Percentiles rank a stretch among this genome's conserved stretches.
These are phyloP conservation scores for Penicillium fuscoglaucum DNA, from an alignment of 2,329 filamentous ascomycete genomes.

Conservation along the genomic window DNA sequence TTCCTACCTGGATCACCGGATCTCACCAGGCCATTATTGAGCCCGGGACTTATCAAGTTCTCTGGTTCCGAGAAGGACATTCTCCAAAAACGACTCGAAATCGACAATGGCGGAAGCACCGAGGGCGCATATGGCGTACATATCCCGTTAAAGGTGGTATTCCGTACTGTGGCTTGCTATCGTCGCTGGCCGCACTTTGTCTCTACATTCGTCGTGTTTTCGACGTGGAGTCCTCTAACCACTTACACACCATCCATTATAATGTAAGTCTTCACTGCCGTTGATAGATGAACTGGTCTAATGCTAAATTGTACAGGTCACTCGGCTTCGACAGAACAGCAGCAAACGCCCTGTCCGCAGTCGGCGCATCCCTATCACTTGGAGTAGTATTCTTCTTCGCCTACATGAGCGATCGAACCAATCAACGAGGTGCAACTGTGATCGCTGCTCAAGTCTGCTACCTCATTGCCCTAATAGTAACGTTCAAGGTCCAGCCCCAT, in stretches of 20 bases:
- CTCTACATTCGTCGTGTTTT: not conserved
- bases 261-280: not conserved
- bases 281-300: not conserved
- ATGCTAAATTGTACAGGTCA: not conserved
- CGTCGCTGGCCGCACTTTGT: slow-evolving; percentile 1
- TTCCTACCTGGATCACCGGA: not conserved
- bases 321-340: not conserved
- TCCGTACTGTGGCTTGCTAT: not conserved
- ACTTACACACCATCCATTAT: not conserved
- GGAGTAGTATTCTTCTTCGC: not conserved
- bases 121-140: not conserved
- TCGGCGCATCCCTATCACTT: not conserved
- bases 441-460: not conserved
- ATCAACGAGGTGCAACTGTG: not conserved
- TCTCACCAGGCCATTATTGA: not conserved
- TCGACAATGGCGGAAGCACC: not conserved
- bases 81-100: not conserved
- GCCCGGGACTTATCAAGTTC: not conserved
- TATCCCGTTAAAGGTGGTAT: not conserved
- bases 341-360: not conserved
- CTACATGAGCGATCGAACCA: not conserved
- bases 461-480: not conserved
- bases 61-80: not conserved
- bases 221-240: not conserved
- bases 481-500: not conserved